These are phyloP conservation scores for Sequoiadendron giganteum DNA, from an alignment of 75 land plant genomes.

Conservation along the genomic window DNA sequence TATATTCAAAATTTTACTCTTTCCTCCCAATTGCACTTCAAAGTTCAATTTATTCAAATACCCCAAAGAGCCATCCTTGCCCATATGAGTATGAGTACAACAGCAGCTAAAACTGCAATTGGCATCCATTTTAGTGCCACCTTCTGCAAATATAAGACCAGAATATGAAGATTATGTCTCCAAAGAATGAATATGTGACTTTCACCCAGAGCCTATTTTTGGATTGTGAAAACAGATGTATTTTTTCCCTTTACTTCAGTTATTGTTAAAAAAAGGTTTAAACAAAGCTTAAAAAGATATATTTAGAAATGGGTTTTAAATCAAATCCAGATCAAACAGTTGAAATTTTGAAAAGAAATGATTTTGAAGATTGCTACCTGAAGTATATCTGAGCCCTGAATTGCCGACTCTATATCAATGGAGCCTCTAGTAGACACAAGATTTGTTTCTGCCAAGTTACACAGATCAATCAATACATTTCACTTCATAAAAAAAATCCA, in stretches of 20 bases:
- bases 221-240: neutral
- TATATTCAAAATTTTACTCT: neutral
- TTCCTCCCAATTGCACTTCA: neutral
- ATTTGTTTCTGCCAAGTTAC: slow-evolving; percentile 7
- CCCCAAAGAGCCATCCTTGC: slow-evolving; percentile 17
- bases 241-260: too few species aligned
- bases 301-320: neutral
- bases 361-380: neutral
- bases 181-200: neutral
- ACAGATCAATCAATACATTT: neutral
- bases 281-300: too few species aligned
- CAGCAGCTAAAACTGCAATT: slow-evolving; percentile 7
- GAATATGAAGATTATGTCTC: neutral
- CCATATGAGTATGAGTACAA: slow-evolving; percentile 30
- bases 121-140: slow-evolving; percentile 46
- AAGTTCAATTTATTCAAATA: neutral
- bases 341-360: neutral
- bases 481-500: neutral
- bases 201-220: neutral
- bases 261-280: too few species aligned
- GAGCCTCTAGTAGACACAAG: neutral
- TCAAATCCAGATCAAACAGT: neutral
- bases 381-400: neutral
- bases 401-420: slow-evolving; percentile 3
- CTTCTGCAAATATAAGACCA: slow-evolving; percentile 3